phyloP scores from a whole-genome alignment of 208 protist genomes.

The Crithidia fasciculata region DNA sequence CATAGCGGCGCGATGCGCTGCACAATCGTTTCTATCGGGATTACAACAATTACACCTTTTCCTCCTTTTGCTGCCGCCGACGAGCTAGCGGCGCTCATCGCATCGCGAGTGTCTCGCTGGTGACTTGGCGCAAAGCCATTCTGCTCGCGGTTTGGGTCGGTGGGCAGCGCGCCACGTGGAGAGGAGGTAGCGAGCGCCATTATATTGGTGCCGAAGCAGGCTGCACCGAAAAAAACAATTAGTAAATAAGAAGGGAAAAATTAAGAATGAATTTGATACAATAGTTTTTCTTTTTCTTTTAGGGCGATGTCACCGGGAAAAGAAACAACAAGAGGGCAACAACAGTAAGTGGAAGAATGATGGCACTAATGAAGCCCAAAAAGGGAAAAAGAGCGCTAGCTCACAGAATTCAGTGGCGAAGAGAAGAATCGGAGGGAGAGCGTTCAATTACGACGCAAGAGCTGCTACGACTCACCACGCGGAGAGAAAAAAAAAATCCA shows the following conservation, averaged over 20 bases:
- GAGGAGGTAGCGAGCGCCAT: constrained; percentile 25
- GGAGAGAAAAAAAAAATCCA: not conserved
- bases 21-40: constrained; percentile 71
- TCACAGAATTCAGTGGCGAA: no score
- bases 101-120: not conserved
- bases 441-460: not conserved
- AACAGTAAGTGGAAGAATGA: no score
- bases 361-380: no score
- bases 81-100: not conserved
- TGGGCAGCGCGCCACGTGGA: not conserved
- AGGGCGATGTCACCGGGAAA: no score
- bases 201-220: not conserved
- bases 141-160: not conserved
- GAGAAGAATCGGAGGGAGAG: no score
- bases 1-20: constrained; percentile 55
- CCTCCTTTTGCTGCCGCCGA: not conserved
- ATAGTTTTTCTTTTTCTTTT: no score
- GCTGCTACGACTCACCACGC: no score
- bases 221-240: not conserved
- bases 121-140: not conserved
- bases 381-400: no score
- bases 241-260: not conserved
- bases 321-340: not conserved
- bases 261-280: not conserved
- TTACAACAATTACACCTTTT: constrained; percentile 29